phyloP scores from a whole-genome alignment of 257 asterid genomes.

The Plantago elongata region DNA sequence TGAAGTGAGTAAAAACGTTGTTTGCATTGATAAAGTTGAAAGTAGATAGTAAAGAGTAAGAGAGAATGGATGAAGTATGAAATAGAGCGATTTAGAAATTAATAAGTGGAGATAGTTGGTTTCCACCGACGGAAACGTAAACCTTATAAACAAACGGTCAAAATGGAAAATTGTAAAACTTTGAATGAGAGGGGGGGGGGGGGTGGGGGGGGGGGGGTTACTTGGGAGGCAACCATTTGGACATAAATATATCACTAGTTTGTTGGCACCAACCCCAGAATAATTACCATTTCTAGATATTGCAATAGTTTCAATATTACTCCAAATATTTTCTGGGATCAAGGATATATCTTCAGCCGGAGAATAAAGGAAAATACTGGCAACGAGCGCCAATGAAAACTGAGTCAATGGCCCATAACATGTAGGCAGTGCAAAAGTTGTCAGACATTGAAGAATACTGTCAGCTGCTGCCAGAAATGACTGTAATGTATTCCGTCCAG shows the following conservation, averaged over 20 bases:
- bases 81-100: too few species aligned
- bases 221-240: not conserved
- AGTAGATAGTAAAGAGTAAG: too few species aligned
- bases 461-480: conserved; percentile 84
- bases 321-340: conserved; percentile 84
- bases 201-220: too few species aligned
- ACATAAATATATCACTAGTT: conserved; percentile 11
- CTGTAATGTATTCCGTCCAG: conserved; percentile 58
- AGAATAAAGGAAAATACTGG: conserved; percentile 73
- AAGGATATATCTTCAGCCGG: conserved; percentile 75
- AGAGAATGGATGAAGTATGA: too few species aligned
- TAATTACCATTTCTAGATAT: conserved; percentile 52
- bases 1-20: too few species aligned
- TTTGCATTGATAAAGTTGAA: too few species aligned
- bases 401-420: conserved; percentile 68
- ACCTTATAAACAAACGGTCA: too few species aligned
- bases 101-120: too few species aligned
- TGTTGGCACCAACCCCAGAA: conserved; percentile 15
- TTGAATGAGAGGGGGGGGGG: too few species aligned
- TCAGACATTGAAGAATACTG: conserved; percentile 61
- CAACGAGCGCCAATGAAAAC: conserved; percentile 72
- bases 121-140: too few species aligned
- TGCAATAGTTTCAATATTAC: conserved; percentile 71
- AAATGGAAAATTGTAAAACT: too few species aligned
- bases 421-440: conserved; percentile 50